phyloP scores from a whole-genome alignment of 441 rosid species.

The Lagerstroemia fauriei region DNA sequence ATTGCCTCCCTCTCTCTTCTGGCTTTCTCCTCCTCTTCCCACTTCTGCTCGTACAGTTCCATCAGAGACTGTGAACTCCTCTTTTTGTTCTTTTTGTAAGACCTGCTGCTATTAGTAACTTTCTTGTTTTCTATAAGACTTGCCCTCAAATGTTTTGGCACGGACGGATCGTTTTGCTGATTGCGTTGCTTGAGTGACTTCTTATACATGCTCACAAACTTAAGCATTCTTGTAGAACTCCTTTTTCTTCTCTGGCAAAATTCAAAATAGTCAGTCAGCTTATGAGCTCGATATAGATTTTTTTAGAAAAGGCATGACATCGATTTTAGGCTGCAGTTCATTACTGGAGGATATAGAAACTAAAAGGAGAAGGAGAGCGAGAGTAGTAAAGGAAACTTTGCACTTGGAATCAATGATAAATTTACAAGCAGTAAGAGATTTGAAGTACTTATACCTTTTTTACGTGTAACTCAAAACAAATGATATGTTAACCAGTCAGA shows the following conservation, averaged over 20 bases:
- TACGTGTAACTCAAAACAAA: background rate
- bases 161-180: slow-evolving; percentile 37
- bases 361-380: background rate
- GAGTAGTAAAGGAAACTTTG: background rate
- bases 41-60: slow-evolving; percentile 63
- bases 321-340: background rate
- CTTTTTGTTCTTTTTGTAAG: slow-evolving; percentile 37
- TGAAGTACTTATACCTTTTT: background rate
- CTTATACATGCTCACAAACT: slow-evolving; percentile 72
- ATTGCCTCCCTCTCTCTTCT: slow-evolving; percentile 69
- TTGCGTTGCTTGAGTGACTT: slow-evolving; percentile 54
- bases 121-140: slow-evolving; percentile 25
- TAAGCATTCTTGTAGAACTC: slow-evolving; percentile 88
- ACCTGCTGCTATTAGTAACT: slow-evolving; percentile 35
- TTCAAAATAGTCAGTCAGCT: slow-evolving; percentile 14
- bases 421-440: background rate
- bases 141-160: slow-evolving; percentile 37
- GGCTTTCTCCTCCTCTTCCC: slow-evolving; percentile 65
- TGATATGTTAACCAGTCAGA: background rate
- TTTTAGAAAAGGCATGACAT: background rate
- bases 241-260: slow-evolving; percentile 58
- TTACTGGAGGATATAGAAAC: background rate
- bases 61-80: slow-evolving; percentile 41
- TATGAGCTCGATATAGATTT: background rate
- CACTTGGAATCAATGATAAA: background rate